Percentiles rank a stretch among this genome's conserved stretches.
phyloP scores from a whole-genome alignment of 371 early-diverging fungal genomes.

The Synchytrium microbalum region DNA sequence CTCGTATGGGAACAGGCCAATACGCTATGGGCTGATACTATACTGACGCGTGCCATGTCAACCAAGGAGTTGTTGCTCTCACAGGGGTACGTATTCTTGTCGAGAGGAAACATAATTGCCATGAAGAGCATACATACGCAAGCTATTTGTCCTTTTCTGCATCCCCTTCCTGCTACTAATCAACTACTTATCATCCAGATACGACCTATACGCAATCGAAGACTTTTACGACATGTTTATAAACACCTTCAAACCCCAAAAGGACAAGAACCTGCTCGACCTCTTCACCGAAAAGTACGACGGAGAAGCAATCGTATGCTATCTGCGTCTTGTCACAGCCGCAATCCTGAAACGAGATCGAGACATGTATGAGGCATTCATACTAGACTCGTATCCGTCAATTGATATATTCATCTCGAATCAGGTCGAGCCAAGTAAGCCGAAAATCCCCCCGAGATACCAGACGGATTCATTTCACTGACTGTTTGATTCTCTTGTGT shows the following conservation, averaged over 20 bases:
- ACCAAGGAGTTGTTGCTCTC: conserved; percentile 13
- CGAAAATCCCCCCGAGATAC: no score
- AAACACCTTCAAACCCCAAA: not conserved
- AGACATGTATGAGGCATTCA: conserved; percentile 37
- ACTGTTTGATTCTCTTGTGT: no score
- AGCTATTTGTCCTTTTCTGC: not conserved
- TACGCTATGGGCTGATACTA: conserved; percentile 17
- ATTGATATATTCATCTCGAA: conserved; percentile 32
- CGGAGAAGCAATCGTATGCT: conserved; percentile 40
- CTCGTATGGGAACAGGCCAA: conserved; percentile 15
- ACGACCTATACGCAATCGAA: conserved; percentile 1
- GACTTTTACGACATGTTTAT: conserved; percentile 8
- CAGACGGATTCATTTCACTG: no score
- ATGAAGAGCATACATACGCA: no score
- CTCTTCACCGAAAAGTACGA: conserved; percentile 19
- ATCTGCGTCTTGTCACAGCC: conserved; percentile 35
- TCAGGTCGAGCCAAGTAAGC: conserved; percentile 42
- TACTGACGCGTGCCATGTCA: conserved; percentile 12
- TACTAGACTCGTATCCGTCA: conserved; percentile 33
- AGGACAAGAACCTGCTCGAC: conserved; percentile 7
- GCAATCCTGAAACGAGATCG: conserved; percentile 31
- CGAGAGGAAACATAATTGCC: conserved; percentile 5
- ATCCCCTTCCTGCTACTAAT: not conserved
- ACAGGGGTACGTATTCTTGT: conserved; percentile 11
- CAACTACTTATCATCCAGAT: not conserved